A percentile compares a stretch with the other conserved stretches of the same genome.
Conservation (phyloP, 139 green algal species). For the Haematococcus sp. region DNA sequence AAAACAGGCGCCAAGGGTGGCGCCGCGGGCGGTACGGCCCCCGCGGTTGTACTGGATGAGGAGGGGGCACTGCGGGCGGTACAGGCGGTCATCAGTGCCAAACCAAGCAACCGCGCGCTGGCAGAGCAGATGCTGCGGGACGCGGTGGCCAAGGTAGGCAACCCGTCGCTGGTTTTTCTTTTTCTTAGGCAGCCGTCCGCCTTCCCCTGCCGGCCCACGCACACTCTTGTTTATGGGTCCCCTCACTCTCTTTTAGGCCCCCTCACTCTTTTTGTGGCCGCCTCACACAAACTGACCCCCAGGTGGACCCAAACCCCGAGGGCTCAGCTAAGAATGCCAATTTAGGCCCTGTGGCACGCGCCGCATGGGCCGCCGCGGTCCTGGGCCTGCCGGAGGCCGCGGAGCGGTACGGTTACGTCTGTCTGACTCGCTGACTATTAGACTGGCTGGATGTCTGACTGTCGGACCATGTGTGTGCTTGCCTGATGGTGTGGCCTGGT, state of each 20-base stretch:
- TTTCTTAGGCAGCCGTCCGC: no score
- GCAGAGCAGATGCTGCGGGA: slow-evolving; percentile 51
- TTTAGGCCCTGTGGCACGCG: slow-evolving; percentile 41
- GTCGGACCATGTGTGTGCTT: background rate
- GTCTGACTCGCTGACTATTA: background rate
- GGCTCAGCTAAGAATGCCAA: slow-evolving; percentile 35
- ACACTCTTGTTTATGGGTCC: no score
- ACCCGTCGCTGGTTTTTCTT: no score
- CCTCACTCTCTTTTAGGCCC: no score
- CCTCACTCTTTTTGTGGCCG: no score
- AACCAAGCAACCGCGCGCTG: slow-evolving; percentile 26
- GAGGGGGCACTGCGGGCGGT: slow-evolving; percentile 33
- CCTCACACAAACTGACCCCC: no score
- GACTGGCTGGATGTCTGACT: background rate
- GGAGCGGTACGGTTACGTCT: slow-evolving; percentile 5
- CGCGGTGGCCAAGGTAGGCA: slow-evolving; percentile 35
- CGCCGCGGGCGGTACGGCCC: background rate
- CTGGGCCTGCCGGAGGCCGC: slow-evolving; percentile 14
- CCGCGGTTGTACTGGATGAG: slow-evolving; percentile 31
- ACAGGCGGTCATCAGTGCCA: slow-evolving; percentile 38
- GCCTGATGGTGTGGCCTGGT: no score
- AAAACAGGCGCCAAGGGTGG: slow-evolving; percentile 9
- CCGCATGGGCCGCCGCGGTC: slow-evolving; percentile 51
- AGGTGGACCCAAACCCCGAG: slow-evolving; percentile 46
- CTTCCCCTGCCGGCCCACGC: no score